Evolutionary conservation across 78 protist genomes (phyloP).

Genomic region (Protostelium mycophagum): DNA sequence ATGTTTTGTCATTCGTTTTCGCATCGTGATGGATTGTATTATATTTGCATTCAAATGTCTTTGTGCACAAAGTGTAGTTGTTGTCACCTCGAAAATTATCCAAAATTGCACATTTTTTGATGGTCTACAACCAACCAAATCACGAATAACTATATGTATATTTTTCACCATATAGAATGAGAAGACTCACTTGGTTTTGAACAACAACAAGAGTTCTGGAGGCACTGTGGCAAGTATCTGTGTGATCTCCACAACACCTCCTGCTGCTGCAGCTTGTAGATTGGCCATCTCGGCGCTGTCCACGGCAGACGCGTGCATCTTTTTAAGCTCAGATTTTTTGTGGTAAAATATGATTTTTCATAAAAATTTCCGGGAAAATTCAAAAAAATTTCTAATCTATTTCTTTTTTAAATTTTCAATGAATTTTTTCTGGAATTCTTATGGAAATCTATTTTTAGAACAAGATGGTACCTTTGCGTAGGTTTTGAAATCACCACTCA

Average conservation of each 20-base stretch:
- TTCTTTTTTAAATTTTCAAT: no score
- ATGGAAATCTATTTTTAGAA: no score
- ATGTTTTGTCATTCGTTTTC: neutral
- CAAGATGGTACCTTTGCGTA: neutral
- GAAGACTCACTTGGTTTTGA: neutral
- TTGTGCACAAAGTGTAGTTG: no score
- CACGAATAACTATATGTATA: neutral
- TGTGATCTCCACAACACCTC: neutral
- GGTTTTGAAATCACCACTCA: neutral
- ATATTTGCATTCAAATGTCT: no score
- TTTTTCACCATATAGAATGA: no score
- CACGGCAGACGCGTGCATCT: neutral
- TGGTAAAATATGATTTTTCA: neutral
- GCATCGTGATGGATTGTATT: neutral
- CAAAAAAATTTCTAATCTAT: no score
- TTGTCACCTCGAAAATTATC: no score
- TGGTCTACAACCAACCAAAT: no score
- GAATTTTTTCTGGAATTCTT: no score
- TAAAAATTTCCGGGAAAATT: no score
- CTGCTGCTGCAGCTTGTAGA: neutral
- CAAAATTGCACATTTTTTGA: no score
- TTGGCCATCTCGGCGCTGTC: neutral
- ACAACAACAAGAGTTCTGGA: neutral
- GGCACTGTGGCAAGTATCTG: neutral
- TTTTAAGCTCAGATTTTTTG: neutral